phyloP scores from a whole-genome alignment of 495 filamentous ascomycete species.

The Geopyxis carbonaria region DNA sequence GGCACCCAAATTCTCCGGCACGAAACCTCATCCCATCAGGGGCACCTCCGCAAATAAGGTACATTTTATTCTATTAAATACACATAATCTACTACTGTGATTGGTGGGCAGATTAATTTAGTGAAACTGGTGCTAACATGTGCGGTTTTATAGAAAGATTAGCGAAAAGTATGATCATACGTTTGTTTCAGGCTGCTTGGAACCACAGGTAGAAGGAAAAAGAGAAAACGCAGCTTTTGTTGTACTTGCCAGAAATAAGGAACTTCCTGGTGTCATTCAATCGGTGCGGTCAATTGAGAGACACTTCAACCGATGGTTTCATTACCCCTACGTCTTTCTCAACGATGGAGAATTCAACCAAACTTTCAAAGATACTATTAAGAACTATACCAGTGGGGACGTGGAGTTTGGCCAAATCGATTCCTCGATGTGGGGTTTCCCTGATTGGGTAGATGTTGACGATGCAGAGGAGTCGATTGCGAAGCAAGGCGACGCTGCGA shows the following conservation, averaged over 20 bases:
- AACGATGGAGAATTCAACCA: slow-evolving; percentile 95
- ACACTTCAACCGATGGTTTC: slow-evolving; percentile 98
- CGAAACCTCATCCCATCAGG: slow-evolving; percentile 78
- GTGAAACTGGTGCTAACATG: slow-evolving; percentile 7
- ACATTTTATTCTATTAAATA: slow-evolving; percentile 21
- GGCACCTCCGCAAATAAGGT: slow-evolving; percentile 83
- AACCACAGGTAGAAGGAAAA: slow-evolving; percentile 44
- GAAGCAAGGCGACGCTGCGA: slow-evolving; percentile 90
- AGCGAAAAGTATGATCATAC: slow-evolving; percentile 94
- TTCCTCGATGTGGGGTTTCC: slow-evolving; percentile 82
- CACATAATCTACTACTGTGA: neutral
- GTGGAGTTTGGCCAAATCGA: slow-evolving; percentile 96
- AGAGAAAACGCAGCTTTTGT: slow-evolving; percentile 91
- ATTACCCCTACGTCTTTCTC: slow-evolving; percentile 97
- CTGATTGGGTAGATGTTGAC: slow-evolving; percentile 85
- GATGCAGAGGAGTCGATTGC: slow-evolving; percentile 88
- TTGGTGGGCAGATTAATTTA: slow-evolving; percentile 3
- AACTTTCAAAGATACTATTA: slow-evolving; percentile 72
- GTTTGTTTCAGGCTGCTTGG: slow-evolving; percentile 76
- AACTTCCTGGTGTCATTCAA: slow-evolving; percentile 86
- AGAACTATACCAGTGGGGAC: slow-evolving; percentile 68
- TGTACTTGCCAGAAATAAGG: slow-evolving; percentile 89
- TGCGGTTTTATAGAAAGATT: slow-evolving; percentile 64
- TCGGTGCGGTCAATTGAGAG: slow-evolving; percentile 95
- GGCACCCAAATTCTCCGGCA: slow-evolving; percentile 68